These are phyloP conservation scores for Lycium ferocissimum DNA, from an alignment of 257 asterid species.

Conservation along the genomic window DNA sequence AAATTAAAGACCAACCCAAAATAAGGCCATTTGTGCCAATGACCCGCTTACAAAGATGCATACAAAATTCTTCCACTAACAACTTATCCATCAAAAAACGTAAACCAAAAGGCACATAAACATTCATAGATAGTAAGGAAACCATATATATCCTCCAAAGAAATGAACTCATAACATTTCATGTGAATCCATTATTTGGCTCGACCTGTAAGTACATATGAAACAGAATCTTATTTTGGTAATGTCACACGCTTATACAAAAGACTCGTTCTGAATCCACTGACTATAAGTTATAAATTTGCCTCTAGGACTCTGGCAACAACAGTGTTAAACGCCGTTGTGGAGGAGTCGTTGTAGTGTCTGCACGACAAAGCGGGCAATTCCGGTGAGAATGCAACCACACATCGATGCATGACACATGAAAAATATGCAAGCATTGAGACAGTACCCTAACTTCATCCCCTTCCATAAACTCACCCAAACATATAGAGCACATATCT, in stretches of 20 bases:
- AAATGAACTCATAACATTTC: neutral
- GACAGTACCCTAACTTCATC: constrained; percentile 44
- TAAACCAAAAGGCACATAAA: neutral
- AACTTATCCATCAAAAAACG: too few relatives aligned
- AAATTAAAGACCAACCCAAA: too few relatives aligned
- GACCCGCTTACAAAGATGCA: too few relatives aligned
- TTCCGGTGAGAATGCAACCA: constrained; percentile 58
- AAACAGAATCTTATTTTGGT: neutral
- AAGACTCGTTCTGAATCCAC: neutral
- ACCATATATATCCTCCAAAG: neutral
- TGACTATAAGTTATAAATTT: neutral
- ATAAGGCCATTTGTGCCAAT: too few relatives aligned
- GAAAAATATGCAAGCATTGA: constrained; percentile 42
- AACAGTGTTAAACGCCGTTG: neutral
- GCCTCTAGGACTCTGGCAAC: neutral
- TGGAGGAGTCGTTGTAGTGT: constrained; percentile 26
- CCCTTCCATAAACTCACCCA: constrained; percentile 38
- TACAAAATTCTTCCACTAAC: too few relatives aligned
- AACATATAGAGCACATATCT: constrained; percentile 55
- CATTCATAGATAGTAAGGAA: neutral
- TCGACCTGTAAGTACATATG: neutral
- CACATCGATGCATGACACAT: constrained; percentile 42
- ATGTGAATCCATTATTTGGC: neutral
- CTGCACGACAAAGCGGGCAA: constrained; percentile 70
- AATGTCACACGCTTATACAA: neutral